A percentile compares a stretch with the other conserved stretches of the same genome.
phyloP scores from a whole-genome alignment of 192 early-diverging fungal genomes.

The Dispira simplex region DNA sequence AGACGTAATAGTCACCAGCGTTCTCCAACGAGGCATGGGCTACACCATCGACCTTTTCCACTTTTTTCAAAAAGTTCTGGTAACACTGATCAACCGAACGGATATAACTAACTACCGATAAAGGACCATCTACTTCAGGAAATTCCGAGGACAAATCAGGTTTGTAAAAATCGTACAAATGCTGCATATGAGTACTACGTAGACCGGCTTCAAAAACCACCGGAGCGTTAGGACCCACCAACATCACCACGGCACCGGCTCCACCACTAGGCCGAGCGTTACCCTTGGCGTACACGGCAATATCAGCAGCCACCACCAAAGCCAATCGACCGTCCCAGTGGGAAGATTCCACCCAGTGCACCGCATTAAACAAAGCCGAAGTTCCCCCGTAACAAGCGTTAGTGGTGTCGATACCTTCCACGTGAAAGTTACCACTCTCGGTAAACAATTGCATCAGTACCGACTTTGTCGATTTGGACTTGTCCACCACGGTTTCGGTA shows the following conservation, averaged over 20 bases:
- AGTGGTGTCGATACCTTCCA: constrained; percentile 95
- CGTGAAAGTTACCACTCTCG: constrained; percentile 78
- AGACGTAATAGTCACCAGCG: constrained; percentile 65
- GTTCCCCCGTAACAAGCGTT: constrained; percentile 99
- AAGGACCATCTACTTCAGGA: constrained; percentile 92
- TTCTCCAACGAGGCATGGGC: constrained; percentile 15
- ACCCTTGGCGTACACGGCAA: constrained; percentile 90
- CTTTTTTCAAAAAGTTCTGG: constrained; percentile 61
- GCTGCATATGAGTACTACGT: constrained; percentile 87
- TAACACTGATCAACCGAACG: constrained; percentile 84
- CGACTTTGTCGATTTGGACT: constrained; percentile 95
- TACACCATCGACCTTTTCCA: constrained; percentile 24
- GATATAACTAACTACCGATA: constrained; percentile 85
- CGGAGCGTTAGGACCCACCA: constrained; percentile 86
- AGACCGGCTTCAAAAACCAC: constrained; percentile 83
- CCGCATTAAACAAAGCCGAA: constrained; percentile 86
- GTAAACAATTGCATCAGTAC: constrained; percentile 91
- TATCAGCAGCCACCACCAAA: constrained; percentile 84
- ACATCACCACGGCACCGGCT: constrained; percentile 78
- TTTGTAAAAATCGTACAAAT: constrained; percentile 99
- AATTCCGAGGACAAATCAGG: constrained; percentile 94
- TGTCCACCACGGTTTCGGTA: constrained; percentile 98
- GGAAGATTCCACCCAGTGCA: constrained; percentile 94
- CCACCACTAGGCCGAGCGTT: constrained; percentile 89
- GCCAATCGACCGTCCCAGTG: constrained; percentile 89